phyloP scores from a whole-genome alignment of 345 rosid genomes.

The Corchorus capsularis region DNA sequence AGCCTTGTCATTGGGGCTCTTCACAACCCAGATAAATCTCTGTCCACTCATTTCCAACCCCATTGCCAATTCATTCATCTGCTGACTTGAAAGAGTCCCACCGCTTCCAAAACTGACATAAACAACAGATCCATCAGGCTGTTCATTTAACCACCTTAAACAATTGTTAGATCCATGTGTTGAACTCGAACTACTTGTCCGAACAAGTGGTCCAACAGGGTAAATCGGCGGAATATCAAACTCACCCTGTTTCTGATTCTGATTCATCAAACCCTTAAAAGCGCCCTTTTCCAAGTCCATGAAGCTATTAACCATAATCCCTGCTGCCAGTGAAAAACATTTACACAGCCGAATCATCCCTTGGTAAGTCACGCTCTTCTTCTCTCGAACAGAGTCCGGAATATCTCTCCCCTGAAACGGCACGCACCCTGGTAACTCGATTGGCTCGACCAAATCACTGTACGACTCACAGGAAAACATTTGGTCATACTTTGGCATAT shows the following conservation, averaged over 20 bases:
- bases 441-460: constrained; percentile 38
- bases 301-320: constrained; percentile 47
- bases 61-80: constrained; percentile 28
- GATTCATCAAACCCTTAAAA: constrained; percentile 25
- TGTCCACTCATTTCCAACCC: constrained; percentile 43
- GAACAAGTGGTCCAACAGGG: constrained; percentile 34
- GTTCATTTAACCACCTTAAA: constrained; percentile 35
- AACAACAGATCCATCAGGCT: constrained; percentile 36
- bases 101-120: constrained; percentile 40
- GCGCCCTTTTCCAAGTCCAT: constrained; percentile 39
- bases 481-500: constrained; percentile 39
- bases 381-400: constrained; percentile 33
- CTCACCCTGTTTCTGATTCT: not conserved
- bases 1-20: constrained; percentile 23
- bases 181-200: not conserved
- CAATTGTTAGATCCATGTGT: constrained; percentile 3
- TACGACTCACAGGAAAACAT: constrained; percentile 31
- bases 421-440: constrained; percentile 45
- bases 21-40: constrained; percentile 37
- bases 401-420: constrained; percentile 43
- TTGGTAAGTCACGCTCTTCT: constrained; percentile 38
- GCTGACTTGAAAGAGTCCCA: constrained; percentile 32
- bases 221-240: constrained; percentile 11
- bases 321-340: constrained; percentile 33
- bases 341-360: constrained; percentile 31